Percentiles rank a stretch among this genome's conserved stretches.
phyloP scores from a whole-genome alignment of 2,329 filamentous ascomycete species.

The Knufia petricola region DNA sequence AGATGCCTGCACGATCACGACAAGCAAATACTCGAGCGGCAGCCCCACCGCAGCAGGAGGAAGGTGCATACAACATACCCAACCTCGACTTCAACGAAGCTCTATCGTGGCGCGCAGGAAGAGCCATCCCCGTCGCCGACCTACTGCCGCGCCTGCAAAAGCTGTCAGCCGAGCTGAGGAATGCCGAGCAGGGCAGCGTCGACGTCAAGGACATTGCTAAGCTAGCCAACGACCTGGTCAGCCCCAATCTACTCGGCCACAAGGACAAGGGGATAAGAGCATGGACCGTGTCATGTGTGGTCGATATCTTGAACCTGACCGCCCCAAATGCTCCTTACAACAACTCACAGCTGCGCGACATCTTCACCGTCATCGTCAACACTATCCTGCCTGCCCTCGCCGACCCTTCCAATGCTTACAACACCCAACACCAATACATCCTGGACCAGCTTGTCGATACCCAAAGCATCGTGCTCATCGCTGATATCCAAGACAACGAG shows the following conservation, averaged over 20 bases:
- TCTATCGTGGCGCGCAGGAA: conserved; percentile 84
- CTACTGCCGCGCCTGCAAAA: conserved; percentile 71
- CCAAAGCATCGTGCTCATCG: conserved; percentile 86
- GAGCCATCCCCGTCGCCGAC: conserved; percentile 73
- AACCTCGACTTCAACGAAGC: conserved; percentile 70
- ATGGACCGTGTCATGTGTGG: conserved; percentile 77
- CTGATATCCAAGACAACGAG: conserved; percentile 75
- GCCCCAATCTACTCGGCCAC: conserved; percentile 72
- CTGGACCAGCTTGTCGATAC: conserved; percentile 80
- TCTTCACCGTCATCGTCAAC: conserved; percentile 81
- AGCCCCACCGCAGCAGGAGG: conserved; percentile 12
- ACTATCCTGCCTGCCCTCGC: conserved; percentile 75
- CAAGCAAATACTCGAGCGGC: conserved; percentile 11
- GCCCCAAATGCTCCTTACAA: conserved; percentile 94
- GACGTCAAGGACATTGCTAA: conserved; percentile 73
- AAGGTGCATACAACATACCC: conserved; percentile 18
- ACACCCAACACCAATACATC: conserved; percentile 85
- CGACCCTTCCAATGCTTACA: conserved; percentile 80
- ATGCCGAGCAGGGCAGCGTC: conserved; percentile 77
- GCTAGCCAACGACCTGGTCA: conserved; percentile 75
- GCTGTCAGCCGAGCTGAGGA: conserved; percentile 71
- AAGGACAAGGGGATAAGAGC: conserved; percentile 91
- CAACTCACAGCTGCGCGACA: conserved; percentile 83
- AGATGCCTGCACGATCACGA: conserved; percentile 19
- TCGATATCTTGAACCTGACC: conserved; percentile 85